Percentiles rank a stretch among this genome's conserved stretches.
Evolutionary conservation across 495 filamentous ascomycete genomes (phyloP).

Genomic region (Jackrogersella minutella): DNA sequence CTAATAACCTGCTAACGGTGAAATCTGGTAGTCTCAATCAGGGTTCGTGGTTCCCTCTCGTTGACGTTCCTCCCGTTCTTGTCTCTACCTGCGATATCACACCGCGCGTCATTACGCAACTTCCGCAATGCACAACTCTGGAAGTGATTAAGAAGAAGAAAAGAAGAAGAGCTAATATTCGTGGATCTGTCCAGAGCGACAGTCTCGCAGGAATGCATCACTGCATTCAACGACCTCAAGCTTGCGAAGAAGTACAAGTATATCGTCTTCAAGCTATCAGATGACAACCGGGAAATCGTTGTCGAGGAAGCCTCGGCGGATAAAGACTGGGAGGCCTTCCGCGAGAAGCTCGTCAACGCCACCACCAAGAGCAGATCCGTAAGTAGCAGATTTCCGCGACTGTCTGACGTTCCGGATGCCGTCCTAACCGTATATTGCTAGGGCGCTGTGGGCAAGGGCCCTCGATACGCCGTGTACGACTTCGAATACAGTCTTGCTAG

Average conservation of each 20-base stretch:
- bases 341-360: constrained; percentile 76
- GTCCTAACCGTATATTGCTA: constrained; percentile 39
- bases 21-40: constrained; percentile 67
- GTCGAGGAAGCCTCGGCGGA: constrained; percentile 73
- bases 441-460: constrained; percentile 73
- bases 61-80: constrained; percentile 24
- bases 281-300: constrained; percentile 89
- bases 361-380: constrained; percentile 55
- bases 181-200: constrained; percentile 67
- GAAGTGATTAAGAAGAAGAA: constrained; percentile 2
- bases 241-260: constrained; percentile 87
- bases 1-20: constrained; percentile 15
- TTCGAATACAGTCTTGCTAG: constrained; percentile 81
- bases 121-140: constrained; percentile 20
- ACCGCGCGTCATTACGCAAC: constrained; percentile 30
- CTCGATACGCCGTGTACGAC: constrained; percentile 91
- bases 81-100: constrained; percentile 21
- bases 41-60: constrained; percentile 61
- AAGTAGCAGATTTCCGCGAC: constrained; percentile 23
- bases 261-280: constrained; percentile 96
- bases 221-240: constrained; percentile 89
- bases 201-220: constrained; percentile 80
- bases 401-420: neutral
- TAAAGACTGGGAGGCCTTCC: constrained; percentile 77
- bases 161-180: constrained; percentile 43